These are phyloP conservation scores for Terana coerulea DNA, from an alignment of 768 basidiomycete genomes.

Conservation along the genomic window DNA sequence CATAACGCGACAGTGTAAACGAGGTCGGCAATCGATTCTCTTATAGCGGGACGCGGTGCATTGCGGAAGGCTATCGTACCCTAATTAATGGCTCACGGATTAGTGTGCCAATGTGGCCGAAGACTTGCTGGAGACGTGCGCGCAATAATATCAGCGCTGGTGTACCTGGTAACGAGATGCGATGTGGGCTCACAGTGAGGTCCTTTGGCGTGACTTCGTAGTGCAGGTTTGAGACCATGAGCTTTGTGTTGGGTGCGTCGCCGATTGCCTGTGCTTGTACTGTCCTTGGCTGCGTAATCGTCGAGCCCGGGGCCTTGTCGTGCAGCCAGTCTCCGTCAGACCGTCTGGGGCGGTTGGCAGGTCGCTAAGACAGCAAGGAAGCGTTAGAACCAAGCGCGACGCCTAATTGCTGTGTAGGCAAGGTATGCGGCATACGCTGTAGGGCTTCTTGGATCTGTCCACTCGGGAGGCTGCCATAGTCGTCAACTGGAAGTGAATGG, in stretches of 20 bases:
- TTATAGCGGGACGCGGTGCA: constrained; percentile 55
- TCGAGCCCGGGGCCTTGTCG: constrained; percentile 56
- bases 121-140: constrained; percentile 81
- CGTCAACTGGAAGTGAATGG: neutral
- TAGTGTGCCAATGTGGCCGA: constrained; percentile 90
- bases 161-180: neutral
- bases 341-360: constrained; percentile 40
- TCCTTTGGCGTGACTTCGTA: constrained; percentile 90
- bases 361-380: constrained; percentile 41
- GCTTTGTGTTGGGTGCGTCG: constrained; percentile 45
- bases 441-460: constrained; percentile 26
- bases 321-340: constrained; percentile 71
- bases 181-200: constrained; percentile 59
- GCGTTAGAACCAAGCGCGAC: constrained; percentile 7
- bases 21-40: constrained; percentile 43
- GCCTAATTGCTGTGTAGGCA: constrained; percentile 6
- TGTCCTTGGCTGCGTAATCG: constrained; percentile 23
- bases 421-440: constrained; percentile 13
- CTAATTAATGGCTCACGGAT: constrained; percentile 90
- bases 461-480: constrained; percentile 10
- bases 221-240: constrained; percentile 84
- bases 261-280: constrained; percentile 13
- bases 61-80: constrained; percentile 71
- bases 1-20: constrained; percentile 35
- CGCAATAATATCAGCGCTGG: neutral